Conservation (phyloP, 2,329 filamentous ascomycete genomes). For the Fusarium musae region DNA sequence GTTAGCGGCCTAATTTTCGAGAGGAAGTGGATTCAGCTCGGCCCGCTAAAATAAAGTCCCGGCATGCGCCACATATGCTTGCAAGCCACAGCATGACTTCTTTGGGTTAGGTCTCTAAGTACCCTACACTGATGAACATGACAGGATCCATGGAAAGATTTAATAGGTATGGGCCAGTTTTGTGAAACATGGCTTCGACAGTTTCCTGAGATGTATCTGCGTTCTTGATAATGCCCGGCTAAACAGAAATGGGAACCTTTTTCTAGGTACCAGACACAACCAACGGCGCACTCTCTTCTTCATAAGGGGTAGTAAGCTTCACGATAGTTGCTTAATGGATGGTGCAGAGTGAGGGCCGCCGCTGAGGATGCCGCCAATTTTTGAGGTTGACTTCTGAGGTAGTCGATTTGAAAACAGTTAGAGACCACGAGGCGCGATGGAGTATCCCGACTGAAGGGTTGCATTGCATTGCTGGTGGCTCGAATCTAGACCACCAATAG, state of each 20-base stretch:
- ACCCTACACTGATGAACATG: neutral
- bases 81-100: constrained; percentile 15
- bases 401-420: constrained; percentile 23
- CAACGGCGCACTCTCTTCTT: neutral
- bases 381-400: constrained; percentile 1
- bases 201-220: neutral
- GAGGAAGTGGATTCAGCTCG: constrained; percentile 12
- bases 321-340: neutral
- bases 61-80: constrained; percentile 13
- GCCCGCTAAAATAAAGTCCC: constrained; percentile 41
- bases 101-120: neutral
- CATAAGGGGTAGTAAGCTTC: neutral
- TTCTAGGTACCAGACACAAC: constrained; percentile 1
- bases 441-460: constrained; percentile 35
- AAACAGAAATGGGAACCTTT: neutral
- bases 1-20: neutral
- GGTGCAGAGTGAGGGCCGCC: neutral
- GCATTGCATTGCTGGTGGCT: constrained; percentile 25
- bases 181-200: constrained; percentile 28
- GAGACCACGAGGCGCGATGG: constrained; percentile 24
- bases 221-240: neutral
- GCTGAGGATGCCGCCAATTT: neutral
- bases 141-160: neutral
- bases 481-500: constrained; percentile 32
- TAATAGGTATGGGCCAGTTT: neutral